These are phyloP conservation scores for Xylariaceae sp. DNA, from an alignment of 2,329 filamentous ascomycete genomes.

Conservation along the genomic window DNA sequence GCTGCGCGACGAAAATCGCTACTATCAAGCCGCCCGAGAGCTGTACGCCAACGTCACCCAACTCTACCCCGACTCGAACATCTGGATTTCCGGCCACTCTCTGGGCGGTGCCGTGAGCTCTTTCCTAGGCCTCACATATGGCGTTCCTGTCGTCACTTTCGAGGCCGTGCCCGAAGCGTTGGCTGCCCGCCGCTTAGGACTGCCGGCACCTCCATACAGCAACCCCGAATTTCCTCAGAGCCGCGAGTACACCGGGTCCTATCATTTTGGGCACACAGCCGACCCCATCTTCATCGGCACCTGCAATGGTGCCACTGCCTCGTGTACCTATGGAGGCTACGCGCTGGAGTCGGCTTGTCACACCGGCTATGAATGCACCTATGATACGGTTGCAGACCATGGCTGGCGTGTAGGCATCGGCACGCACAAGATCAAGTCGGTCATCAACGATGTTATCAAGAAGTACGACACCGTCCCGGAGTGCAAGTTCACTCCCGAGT, in stretches of 20 bases:
- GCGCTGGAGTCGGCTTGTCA: constrained; percentile 92
- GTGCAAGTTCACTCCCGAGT: constrained; percentile 70
- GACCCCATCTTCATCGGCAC: constrained; percentile 92
- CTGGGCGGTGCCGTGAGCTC: constrained; percentile 83
- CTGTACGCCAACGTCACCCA: constrained; percentile 89
- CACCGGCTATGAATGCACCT: constrained; percentile 78
- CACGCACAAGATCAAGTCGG: constrained; percentile 81
- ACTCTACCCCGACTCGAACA: constrained; percentile 72
- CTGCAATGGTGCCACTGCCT: constrained; percentile 83
- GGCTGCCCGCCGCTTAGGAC: constrained; percentile 72
- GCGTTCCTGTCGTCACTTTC: constrained; percentile 83
- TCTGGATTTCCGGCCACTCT: constrained; percentile 91
- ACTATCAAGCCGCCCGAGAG: constrained; percentile 83
- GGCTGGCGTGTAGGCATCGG: constrained; percentile 88
- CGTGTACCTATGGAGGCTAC: constrained; percentile 87
- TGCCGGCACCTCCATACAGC: constrained; percentile 75
- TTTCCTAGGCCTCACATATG: constrained; percentile 86
- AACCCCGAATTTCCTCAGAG: constrained; percentile 64
- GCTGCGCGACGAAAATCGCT: constrained; percentile 74
- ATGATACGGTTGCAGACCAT: constrained; percentile 85
- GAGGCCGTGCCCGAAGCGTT: constrained; percentile 89
- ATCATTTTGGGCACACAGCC: constrained; percentile 91
- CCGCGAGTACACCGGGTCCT: constrained; percentile 66
- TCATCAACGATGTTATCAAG: constrained; percentile 80
- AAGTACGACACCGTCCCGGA: constrained; percentile 74